These are phyloP conservation scores for Sclerotinia sclerotiorum DNA, from an alignment of 2,329 filamentous ascomycete genomes.

Conservation along the genomic window DNA sequence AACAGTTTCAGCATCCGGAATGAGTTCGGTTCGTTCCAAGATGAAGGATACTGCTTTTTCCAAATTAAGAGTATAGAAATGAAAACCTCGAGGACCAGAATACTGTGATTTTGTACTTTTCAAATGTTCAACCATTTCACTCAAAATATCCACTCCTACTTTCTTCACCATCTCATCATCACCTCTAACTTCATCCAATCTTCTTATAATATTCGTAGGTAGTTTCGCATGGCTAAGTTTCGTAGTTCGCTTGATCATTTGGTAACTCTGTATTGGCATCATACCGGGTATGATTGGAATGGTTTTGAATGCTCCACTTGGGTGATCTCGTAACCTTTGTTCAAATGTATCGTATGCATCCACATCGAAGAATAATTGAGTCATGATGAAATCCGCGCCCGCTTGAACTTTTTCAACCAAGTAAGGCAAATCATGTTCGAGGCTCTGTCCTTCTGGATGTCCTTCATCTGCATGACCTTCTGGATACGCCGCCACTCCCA, in stretches of 20 bases:
- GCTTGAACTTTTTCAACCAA: slow-evolving; percentile 87
- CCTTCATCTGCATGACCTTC: slow-evolving; percentile 93
- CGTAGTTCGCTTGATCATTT: slow-evolving; percentile 89
- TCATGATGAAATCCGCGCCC: slow-evolving; percentile 98
- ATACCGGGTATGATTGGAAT: slow-evolving; percentile 91
- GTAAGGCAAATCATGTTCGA: slow-evolving; percentile 82
- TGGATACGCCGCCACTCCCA: slow-evolving; percentile 92
- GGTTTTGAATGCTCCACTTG: slow-evolving; percentile 79
- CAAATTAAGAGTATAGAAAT: slow-evolving; percentile 96
- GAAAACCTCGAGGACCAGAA: slow-evolving; percentile 73
- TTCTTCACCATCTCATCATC: slow-evolving; percentile 81
- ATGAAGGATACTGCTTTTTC: slow-evolving; percentile 96
- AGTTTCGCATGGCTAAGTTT: slow-evolving; percentile 90
- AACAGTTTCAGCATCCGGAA: slow-evolving; percentile 57
- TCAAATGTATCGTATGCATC: slow-evolving; percentile 82
- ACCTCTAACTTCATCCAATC: slow-evolving; percentile 70
- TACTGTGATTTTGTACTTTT: slow-evolving; percentile 58
- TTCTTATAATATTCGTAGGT: slow-evolving; percentile 66
- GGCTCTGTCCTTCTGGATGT: slow-evolving; percentile 67
- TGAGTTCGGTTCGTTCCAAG: slow-evolving; percentile 79
- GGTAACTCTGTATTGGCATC: slow-evolving; percentile 97
- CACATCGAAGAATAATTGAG: slow-evolving; percentile 92
- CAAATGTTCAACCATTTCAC: slow-evolving; percentile 79
- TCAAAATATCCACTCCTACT: slow-evolving; percentile 77
- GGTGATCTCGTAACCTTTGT: slow-evolving; percentile 70